Conservation (phyloP, 495 filamentous ascomycete species). For the Penicillium flavigenum region DNA sequence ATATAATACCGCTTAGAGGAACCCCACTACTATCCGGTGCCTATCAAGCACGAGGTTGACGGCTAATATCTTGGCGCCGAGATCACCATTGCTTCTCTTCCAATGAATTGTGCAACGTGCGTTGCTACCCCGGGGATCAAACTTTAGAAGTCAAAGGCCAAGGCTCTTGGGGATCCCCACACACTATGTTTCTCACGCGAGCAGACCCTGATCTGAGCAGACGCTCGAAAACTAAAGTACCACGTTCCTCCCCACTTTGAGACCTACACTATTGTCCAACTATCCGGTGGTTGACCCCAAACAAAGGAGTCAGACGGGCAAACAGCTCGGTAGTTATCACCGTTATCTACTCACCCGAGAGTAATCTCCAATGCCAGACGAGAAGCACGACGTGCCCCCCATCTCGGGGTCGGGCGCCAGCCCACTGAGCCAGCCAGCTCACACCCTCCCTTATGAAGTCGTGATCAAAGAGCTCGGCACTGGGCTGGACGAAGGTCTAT, state of each 20-base stretch:
- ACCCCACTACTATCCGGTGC: not conserved
- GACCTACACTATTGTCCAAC: not conserved
- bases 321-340: not conserved
- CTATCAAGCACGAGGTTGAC: not conserved
- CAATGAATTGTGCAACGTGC: not conserved
- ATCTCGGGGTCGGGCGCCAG: slow-evolving; percentile 8
- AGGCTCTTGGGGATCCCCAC: not conserved
- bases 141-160: not conserved
- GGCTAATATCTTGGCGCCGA: not conserved
- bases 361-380: slow-evolving; percentile 5
- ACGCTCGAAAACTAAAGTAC: not conserved
- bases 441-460: slow-evolving; percentile 51
- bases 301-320: not conserved
- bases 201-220: not conserved
- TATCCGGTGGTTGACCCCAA: not conserved
- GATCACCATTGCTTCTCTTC: not conserved
- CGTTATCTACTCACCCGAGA: not conserved
- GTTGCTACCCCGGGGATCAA: not conserved
- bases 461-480: slow-evolving; percentile 54
- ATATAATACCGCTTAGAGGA: not conserved
- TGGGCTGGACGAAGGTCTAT: slow-evolving; percentile 56
- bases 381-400: slow-evolving; percentile 2
- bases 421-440: slow-evolving; percentile 55
- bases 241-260: not conserved
- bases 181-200: not conserved